Conservation (phyloP, 345 rosid species). For the Citrus reticulata region DNA sequence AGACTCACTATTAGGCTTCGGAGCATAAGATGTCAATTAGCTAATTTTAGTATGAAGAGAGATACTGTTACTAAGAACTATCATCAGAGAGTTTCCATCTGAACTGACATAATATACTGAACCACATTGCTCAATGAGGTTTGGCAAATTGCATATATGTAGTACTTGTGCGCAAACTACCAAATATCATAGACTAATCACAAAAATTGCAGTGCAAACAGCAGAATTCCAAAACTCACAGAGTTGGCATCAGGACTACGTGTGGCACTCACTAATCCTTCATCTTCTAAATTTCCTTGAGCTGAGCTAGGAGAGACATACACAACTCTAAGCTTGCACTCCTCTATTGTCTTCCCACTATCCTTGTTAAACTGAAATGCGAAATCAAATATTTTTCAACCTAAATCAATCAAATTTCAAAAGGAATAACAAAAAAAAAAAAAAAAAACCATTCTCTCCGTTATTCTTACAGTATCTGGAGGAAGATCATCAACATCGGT, state of each 20-base stretch:
- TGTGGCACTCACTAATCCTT: conserved; percentile 37
- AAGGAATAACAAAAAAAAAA: background rate
- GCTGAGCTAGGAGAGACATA: conserved; percentile 53
- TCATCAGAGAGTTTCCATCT: background rate
- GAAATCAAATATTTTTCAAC: conserved; percentile 10
- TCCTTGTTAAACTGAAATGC: conserved; percentile 69
- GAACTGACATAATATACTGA: background rate
- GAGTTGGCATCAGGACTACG: conserved; percentile 48
- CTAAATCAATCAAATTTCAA: background rate
- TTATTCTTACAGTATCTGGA: conserved; percentile 67
- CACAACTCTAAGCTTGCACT: conserved; percentile 79
- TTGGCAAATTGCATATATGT: background rate
- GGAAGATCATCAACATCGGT: conserved; percentile 84
- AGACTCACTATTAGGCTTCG: background rate
- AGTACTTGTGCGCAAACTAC: background rate
- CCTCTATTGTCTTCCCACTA: conserved; percentile 62
- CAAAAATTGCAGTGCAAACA: background rate
- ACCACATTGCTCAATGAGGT: background rate
- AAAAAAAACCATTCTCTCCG: background rate
- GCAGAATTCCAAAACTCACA: conserved; percentile 43
- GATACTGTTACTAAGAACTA: background rate
- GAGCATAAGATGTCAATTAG: background rate
- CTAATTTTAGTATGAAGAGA: background rate
- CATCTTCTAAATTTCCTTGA: conserved; percentile 51
- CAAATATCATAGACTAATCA: background rate